Conservation (phyloP, 768 basidiomycete genomes). For the Leccinum ochraceum region DNA sequence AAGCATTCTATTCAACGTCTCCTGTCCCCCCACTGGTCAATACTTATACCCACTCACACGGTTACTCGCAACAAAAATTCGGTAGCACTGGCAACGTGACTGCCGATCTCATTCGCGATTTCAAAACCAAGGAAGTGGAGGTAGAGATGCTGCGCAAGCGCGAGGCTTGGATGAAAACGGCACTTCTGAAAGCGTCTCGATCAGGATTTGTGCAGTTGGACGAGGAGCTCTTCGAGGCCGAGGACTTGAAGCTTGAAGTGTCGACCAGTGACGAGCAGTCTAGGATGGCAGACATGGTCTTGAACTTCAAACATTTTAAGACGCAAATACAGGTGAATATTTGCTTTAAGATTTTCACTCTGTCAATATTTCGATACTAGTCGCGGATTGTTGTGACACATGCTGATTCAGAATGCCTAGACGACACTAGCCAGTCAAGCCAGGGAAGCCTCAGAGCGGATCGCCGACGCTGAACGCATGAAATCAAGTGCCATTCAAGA, state of each 20-base stretch:
- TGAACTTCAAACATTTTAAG: conserved; percentile 87
- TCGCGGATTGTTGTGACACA: background rate
- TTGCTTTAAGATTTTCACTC: background rate
- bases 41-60: conserved; percentile 47
- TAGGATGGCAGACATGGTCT: conserved; percentile 64
- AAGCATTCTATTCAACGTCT: conserved; percentile 56
- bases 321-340: conserved; percentile 78
- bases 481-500: conserved; percentile 85
- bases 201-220: conserved; percentile 74
- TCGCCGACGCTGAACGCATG: conserved; percentile 78
- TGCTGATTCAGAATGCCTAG: conserved; percentile 39
- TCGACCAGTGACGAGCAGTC: conserved; percentile 45
- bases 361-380: background rate
- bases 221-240: conserved; percentile 46
- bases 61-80: conserved; percentile 34
- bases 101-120: conserved; percentile 74
- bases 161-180: conserved; percentile 84
- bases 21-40: conserved; percentile 48
- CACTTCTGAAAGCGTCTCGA: conserved; percentile 70
- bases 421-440: conserved; percentile 76
- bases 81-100: conserved; percentile 69
- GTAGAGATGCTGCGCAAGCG: conserved; percentile 74
- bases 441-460: conserved; percentile 68
- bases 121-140: conserved; percentile 82
- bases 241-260: conserved; percentile 35